Conservation (phyloP, 805 yeast genomes). For the Metschnikowia dekortorum region DNA sequence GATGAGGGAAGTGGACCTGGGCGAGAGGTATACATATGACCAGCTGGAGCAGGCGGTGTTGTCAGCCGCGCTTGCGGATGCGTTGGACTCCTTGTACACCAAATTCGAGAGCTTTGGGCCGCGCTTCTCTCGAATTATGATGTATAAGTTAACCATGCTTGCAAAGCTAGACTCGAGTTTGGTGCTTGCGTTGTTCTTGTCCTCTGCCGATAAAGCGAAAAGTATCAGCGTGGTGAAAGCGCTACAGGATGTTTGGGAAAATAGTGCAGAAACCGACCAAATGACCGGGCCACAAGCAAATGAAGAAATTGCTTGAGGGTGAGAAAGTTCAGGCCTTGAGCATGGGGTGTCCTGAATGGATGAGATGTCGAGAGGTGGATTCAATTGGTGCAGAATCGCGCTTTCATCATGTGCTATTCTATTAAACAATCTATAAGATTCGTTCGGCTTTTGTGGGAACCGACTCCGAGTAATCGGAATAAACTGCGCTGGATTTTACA, state of each 20-base stretch:
- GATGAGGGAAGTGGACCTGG: slow-evolving; percentile 44
- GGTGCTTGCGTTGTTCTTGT: slow-evolving; percentile 7
- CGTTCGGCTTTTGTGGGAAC: slow-evolving; percentile 13
- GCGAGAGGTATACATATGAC: slow-evolving; percentile 46
- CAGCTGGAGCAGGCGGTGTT: slow-evolving; percentile 27
- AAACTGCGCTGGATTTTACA: slow-evolving; percentile 11
- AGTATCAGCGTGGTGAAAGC: slow-evolving; percentile 6
- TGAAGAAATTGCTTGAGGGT: not conserved
- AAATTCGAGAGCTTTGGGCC: slow-evolving; percentile 1
- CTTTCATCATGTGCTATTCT: not conserved
- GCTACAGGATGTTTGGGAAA: slow-evolving; percentile 10
- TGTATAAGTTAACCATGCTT: slow-evolving; percentile 6
- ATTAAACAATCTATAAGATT: slow-evolving; percentile 9
- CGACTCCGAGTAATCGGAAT: slow-evolving; percentile 11
- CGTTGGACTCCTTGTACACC: slow-evolving; percentile 4
- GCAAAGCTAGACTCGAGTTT: slow-evolving; percentile 5
- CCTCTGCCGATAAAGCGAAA: slow-evolving; percentile 4
- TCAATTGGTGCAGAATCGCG: not conserved
- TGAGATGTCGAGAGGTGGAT: not conserved
- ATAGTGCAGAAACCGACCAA: not conserved
- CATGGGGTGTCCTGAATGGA: too few species aligned
- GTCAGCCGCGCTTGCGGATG: slow-evolving; percentile 5
- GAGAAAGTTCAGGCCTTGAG: not conserved
- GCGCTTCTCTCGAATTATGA: slow-evolving; percentile 1
- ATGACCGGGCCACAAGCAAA: too few species aligned